Evolutionary conservation across 2,329 filamentous ascomycete genomes (phyloP).

Genomic region (Fusarium transvaalense): DNA sequence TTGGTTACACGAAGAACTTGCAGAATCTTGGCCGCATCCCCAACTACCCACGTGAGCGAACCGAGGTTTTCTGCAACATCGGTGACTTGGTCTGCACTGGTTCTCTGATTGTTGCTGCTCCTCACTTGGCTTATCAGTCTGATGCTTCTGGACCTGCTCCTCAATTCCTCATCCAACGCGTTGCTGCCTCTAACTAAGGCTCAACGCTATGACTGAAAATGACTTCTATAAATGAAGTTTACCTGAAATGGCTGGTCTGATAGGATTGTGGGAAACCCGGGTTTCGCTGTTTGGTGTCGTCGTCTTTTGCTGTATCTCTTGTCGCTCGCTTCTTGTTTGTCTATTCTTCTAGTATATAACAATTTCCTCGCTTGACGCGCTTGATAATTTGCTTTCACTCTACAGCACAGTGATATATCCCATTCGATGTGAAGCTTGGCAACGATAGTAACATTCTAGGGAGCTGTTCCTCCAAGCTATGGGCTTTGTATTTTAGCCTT

Average conservation of each 20-base stretch:
- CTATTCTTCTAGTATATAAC: neutral
- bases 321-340: neutral
- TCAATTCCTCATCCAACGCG: conserved; percentile 27
- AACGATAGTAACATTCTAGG: no score
- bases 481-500: no score
- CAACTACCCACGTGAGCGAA: conserved; percentile 53
- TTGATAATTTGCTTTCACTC: no score
- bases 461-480: no score
- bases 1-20: conserved; percentile 59
- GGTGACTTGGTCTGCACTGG: conserved; percentile 55
- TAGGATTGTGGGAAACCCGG: neutral
- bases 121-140: conserved; percentile 28
- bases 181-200: conserved; percentile 15
- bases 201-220: neutral
- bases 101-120: conserved; percentile 47
- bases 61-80: conserved; percentile 54
- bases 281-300: neutral
- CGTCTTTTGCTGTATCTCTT: neutral
- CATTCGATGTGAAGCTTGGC: no score
- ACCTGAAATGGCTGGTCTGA: neutral
- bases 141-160: conserved; percentile 33
- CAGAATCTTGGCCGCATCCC: conserved; percentile 57
- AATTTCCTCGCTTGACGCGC: neutral
- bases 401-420: neutral
- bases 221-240: no score